Conservation (phyloP, 164 flowering plant species). For the Tinospora cordifolia region DNA sequence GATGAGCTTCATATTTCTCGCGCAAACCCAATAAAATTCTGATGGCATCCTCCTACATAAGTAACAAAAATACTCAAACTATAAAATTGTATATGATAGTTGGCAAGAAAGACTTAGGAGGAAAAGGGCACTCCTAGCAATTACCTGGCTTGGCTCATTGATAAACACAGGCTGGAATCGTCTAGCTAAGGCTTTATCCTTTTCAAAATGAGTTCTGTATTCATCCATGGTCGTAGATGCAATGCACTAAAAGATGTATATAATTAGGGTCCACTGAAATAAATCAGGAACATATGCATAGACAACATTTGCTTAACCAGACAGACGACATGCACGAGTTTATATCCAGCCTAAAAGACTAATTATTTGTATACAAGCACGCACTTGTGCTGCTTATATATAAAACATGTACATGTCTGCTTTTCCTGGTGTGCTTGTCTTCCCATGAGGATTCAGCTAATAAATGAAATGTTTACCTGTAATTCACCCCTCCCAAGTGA, state of each 20-base stretch:
- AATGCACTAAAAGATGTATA: constrained; percentile 50
- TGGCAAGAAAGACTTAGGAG: not conserved
- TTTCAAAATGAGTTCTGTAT: constrained; percentile 60
- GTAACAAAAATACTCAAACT: constrained; percentile 5
- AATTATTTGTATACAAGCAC: not conserved
- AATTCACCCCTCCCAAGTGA: constrained; percentile 73
- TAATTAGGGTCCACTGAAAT: constrained; percentile 9
- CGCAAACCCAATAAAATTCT: constrained; percentile 64
- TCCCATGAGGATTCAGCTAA: not conserved
- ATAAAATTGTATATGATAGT: not conserved
- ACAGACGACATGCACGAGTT: not conserved
- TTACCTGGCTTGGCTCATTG: constrained; percentile 75
- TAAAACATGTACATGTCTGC: not conserved
- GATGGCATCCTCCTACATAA: constrained; percentile 66
- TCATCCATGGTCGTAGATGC: constrained; percentile 78
- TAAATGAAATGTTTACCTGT: constrained; percentile 40
- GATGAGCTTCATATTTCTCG: constrained; percentile 72
- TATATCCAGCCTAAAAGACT: not conserved
- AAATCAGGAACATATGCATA: not conserved
- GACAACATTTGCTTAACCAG: not conserved
- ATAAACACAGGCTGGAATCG: constrained; percentile 75
- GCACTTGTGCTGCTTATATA: not conserved
- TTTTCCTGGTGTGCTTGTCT: constrained; percentile 7
- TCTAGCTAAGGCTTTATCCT: constrained; percentile 77
- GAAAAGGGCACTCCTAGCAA: not conserved